These are phyloP conservation scores for Geosiphon pyriformis DNA, from an alignment of 192 early-diverging fungal genomes.

Conservation along the genomic window DNA sequence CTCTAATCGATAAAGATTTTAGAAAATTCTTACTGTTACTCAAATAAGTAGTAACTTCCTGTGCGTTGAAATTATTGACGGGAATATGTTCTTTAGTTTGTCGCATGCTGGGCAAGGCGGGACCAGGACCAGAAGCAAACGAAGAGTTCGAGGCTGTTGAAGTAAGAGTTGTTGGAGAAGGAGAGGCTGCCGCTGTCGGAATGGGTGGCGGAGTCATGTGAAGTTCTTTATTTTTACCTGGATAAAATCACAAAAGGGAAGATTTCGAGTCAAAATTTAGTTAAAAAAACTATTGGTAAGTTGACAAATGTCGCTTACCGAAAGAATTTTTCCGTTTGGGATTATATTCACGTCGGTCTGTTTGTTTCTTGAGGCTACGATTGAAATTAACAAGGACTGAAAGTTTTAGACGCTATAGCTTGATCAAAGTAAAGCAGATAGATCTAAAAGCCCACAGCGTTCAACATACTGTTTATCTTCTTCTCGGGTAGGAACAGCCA, in stretches of 20 bases:
- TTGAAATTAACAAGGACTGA: too few species aligned
- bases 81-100: slow-evolving; percentile 15
- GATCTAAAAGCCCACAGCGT: not conserved
- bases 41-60: slow-evolving; percentile 20
- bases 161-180: not conserved
- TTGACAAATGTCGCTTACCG: slow-evolving; percentile 6
- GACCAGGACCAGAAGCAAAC: not conserved
- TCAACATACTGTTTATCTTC: not conserved
- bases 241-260: not conserved
- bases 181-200: not conserved
- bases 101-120: not conserved
- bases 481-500: not conserved
- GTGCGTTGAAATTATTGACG: slow-evolving; percentile 22
- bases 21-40: slow-evolving; percentile 19
- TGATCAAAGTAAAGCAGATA: not conserved
- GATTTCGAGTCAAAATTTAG: not conserved
- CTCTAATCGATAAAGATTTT: not conserved
- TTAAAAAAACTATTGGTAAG: too few species aligned
- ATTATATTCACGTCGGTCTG: slow-evolving; percentile 10
- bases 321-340: slow-evolving; percentile 14
- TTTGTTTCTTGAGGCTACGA: slow-evolving; percentile 20
- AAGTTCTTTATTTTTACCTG: slow-evolving; percentile 15
- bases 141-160: not conserved
- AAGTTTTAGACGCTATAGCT: too few species aligned
- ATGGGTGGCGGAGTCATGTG: not conserved